Evolutionary conservation across 2,329 filamentous ascomycete genomes (phyloP).

Genomic region (Penicillium psychrosexuale): DNA sequence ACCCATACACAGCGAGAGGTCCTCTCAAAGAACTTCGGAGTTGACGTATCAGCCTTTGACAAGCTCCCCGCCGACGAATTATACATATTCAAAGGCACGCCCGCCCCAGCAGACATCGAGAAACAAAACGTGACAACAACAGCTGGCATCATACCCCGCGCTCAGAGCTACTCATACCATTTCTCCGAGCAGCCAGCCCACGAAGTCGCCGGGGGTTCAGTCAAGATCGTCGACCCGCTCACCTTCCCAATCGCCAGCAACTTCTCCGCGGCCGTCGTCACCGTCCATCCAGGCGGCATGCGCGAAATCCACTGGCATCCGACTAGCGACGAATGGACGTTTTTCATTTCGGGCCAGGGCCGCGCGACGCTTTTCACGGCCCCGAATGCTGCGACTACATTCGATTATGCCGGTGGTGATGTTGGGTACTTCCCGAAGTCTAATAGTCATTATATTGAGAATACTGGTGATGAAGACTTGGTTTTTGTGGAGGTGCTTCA

Average conservation of each 20-base stretch:
- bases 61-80: slow-evolving; percentile 65
- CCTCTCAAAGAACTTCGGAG: slow-evolving; percentile 55
- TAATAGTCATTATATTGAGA: slow-evolving; percentile 80
- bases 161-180: slow-evolving; percentile 64
- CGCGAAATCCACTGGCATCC: slow-evolving; percentile 84
- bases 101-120: slow-evolving; percentile 60
- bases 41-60: slow-evolving; percentile 53
- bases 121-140: slow-evolving; percentile 60
- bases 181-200: slow-evolving; percentile 68
- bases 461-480: slow-evolving; percentile 68
- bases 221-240: slow-evolving; percentile 71
- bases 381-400: slow-evolving; percentile 66
- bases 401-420: slow-evolving; percentile 72
- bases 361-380: slow-evolving; percentile 72
- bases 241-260: slow-evolving; percentile 73
- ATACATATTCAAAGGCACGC: slow-evolving; percentile 72
- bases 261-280: slow-evolving; percentile 68
- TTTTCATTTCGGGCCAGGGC: slow-evolving; percentile 69
- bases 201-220: slow-evolving; percentile 64
- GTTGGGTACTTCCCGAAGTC: slow-evolving; percentile 74
- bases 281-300: slow-evolving; percentile 68
- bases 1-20: slow-evolving; percentile 40
- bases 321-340: slow-evolving; percentile 75
- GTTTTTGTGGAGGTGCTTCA: slow-evolving; percentile 74
- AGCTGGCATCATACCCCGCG: slow-evolving; percentile 64